A percentile compares a stretch with the other conserved stretches of the same genome.
These are phyloP conservation scores for Trifolium pratense DNA, from an alignment of 306 rosid species.

Conservation along the genomic window DNA sequence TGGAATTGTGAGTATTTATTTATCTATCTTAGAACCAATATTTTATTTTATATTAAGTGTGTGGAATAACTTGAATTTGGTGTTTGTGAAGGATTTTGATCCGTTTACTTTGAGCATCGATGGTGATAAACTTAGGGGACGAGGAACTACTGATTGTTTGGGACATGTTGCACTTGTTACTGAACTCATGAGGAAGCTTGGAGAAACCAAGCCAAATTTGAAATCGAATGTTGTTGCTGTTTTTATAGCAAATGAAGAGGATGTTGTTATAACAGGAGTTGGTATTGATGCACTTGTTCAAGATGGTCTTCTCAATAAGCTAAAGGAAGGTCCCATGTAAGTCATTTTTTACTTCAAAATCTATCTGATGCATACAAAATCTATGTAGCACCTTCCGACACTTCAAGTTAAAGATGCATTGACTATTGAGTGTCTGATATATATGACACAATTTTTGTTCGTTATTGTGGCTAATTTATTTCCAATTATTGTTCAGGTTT, in stretches of 20 bases:
- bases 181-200: constrained; percentile 83
- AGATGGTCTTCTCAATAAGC: constrained; percentile 72
- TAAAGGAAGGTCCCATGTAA: constrained; percentile 85
- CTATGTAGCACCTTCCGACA: too few relatives aligned
- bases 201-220: constrained; percentile 65
- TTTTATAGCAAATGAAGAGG: constrained; percentile 90
- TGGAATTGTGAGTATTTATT: too few relatives aligned
- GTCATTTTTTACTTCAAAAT: constrained; percentile 35
- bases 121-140: constrained; percentile 89
- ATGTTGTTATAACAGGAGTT: constrained; percentile 73
- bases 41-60: neutral
- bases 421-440: too few relatives aligned
- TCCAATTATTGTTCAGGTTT: constrained; percentile 58
- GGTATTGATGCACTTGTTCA: constrained; percentile 85
- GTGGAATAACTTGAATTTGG: neutral
- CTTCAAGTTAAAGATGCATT: too few relatives aligned
- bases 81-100: constrained; percentile 69
- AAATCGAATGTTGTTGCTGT: constrained; percentile 84
- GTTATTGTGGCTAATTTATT: too few relatives aligned
- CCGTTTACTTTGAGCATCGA: constrained; percentile 82
- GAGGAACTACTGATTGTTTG: constrained; percentile 97
- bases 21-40: too few relatives aligned
- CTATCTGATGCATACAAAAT: neutral
- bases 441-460: too few relatives aligned
- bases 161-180: constrained; percentile 92